Conservation (phyloP, 2,329 filamentous ascomycete species). For the Triangularia setosa region DNA sequence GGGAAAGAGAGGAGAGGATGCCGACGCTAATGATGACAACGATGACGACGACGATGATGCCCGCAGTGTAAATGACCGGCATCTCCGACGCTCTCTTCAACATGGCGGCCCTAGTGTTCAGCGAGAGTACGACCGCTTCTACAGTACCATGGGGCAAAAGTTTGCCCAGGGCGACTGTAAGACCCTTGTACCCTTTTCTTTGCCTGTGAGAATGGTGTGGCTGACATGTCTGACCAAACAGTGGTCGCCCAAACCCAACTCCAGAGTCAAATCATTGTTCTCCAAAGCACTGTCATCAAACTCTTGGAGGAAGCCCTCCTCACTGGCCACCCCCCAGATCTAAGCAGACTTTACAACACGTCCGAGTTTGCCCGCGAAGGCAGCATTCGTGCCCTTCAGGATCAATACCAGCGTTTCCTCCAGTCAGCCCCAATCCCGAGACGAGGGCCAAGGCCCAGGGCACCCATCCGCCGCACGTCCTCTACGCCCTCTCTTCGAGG, state of each 20-base stretch:
- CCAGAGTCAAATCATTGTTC: slow-evolving; percentile 36
- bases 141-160: slow-evolving; percentile 30
- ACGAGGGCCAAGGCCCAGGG: slow-evolving; percentile 8
- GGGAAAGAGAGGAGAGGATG: slow-evolving; percentile 6
- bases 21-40: slow-evolving; percentile 20
- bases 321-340: slow-evolving; percentile 30
- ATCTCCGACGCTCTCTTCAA: slow-evolving; percentile 30
- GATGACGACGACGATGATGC: background rate
- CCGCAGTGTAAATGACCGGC: background rate
- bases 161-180: slow-evolving; percentile 36
- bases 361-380: slow-evolving; percentile 34
- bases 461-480: slow-evolving; percentile 19
- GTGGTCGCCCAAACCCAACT: slow-evolving; percentile 34
- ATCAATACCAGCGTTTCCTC: slow-evolving; percentile 33
- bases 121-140: slow-evolving; percentile 34
- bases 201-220: too few species aligned
- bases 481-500: slow-evolving; percentile 22
- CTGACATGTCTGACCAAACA: slow-evolving; percentile 4
- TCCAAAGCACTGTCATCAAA: slow-evolving; percentile 37
- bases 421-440: slow-evolving; percentile 9
- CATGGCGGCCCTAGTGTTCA: slow-evolving; percentile 32
- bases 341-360: slow-evolving; percentile 31
- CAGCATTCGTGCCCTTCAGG: slow-evolving; percentile 34
- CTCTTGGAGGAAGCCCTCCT: slow-evolving; percentile 35
- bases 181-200: background rate